Base-by-base conservation (phyloP, 1,284 basidiomycete species). In the Tilletia walkeri region DNA sequence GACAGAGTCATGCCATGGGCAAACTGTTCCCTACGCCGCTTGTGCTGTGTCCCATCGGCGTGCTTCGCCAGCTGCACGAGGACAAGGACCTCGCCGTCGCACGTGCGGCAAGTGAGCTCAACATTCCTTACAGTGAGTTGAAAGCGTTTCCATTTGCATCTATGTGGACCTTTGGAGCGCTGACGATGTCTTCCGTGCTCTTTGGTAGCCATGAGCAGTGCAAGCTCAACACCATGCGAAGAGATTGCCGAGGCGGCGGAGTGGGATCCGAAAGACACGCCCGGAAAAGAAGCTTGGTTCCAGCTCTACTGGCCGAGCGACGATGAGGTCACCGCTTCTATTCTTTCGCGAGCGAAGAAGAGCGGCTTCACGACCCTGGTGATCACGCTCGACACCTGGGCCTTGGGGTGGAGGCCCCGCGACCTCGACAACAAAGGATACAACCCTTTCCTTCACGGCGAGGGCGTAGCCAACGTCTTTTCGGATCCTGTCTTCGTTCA, bases 321-420 rank as follows among this genome's bases (percentile, higher is more conserved):
- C 50, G 84, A 89, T 71, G 89, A 89, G 2, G 81, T 91, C 9
- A 90, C 90, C 0, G 82, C 88, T 24, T 91, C 89, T 18, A 75
- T 92, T 36, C 86, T 93, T 14, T 82, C 82, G 4, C 87, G 91
- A 14, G 90, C 89, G 56, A 90, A 91, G 79, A 86, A 85, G 5
- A 87, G 84, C 41, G 89, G 90, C 1, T 92, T 88, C 84, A 88
- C 85, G 6, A 88, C 88, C 24, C 88, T 92, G 41, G 88, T 92
- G 63, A 76, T 81, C n/a, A 81, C 79, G 12, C 73, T 81, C 12
- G 79, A 81, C 66, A 81, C 79, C 18, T 81, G 75, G 73, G 30
- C 49, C 7, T 38, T 67, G 18, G 67, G 47, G 45, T 67, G 65
- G 70, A 20, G 68, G 18, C 47, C 76, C 2, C 59, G 74, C 18